Base-by-base conservation (phyloP, 1,284 basidiomycete genomes). In the Apiotrichum sp. region DNA sequence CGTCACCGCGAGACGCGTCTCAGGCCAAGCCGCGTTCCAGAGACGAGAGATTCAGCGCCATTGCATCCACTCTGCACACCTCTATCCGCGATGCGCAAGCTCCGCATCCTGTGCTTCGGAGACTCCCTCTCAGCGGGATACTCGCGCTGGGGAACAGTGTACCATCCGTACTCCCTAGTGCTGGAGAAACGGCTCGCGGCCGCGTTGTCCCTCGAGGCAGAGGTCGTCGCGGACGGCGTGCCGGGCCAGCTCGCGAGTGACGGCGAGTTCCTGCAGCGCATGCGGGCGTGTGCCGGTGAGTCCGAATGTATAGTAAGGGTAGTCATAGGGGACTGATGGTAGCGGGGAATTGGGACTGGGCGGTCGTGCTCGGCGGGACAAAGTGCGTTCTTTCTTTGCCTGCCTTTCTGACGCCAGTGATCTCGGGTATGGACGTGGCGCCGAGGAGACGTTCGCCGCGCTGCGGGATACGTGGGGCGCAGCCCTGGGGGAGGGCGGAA, bases 91-190 rank as follows among this genome's bases (percentile, higher is more conserved):
- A 29, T 29, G 29, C 29, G 29, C 29, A 29, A 29, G 29, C 40
- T 41, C n/a, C 47, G 56, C 14, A 47, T 54, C 36, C 52, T 58
- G n/a, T 58, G 56, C 29, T 54, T 54, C n/a, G 52, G 52, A 33
- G 56, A 58, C 52, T 50, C 47, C 5, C 48, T 58, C 8, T 54
- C 56, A 2, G 43, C 56, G 7, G 41, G 53, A 3, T 55, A 43
- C 22, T 3, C 45, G 8, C 35, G 22, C 32, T n/a, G 29, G 5
- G 54, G 54, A 2, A 3, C 36, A 13, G 48, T 45, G 48, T 47
- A 46, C 29, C 47, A 50, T n/a, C 54, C 54, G 8, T 55, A 50
- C 44, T 35, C 41, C 2, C 11, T 34, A 3, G 43, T 6, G 31
- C 31, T 55, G 42, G 13, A 13, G 6, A 7, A 31, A 7, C 31